Conservation (phyloP, 148 eudicot genomes). For the Diospyros lotus region DNA sequence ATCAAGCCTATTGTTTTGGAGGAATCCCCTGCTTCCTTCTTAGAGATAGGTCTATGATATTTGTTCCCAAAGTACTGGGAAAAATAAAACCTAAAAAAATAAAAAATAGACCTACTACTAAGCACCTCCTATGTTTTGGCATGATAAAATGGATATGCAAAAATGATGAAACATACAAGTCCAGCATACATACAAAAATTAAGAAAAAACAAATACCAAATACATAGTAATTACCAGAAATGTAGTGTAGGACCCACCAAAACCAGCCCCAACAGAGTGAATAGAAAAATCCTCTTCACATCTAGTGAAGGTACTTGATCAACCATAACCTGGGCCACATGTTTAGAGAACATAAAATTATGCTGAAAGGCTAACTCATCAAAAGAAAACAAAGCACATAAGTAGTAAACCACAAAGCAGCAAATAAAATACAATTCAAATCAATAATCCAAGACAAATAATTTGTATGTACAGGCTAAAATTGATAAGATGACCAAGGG, state of each 20-base stretch:
- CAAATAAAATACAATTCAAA: not conserved
- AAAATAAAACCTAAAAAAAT: too few relatives aligned
- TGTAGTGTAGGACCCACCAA: slow-evolving; percentile 94
- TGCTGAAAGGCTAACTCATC: not conserved
- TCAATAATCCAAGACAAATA: not conserved
- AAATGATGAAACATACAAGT: too few relatives aligned
- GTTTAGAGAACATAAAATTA: slow-evolving; percentile 8
- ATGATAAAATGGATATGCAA: too few relatives aligned
- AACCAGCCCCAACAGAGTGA: slow-evolving; percentile 73
- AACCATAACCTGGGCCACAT: slow-evolving; percentile 51
- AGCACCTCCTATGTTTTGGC: too few relatives aligned
- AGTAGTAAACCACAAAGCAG: not conserved
- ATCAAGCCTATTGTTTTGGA: too few relatives aligned
- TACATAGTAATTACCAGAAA: slow-evolving; percentile 61
- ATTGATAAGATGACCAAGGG: too few relatives aligned
- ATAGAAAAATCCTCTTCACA: slow-evolving; percentile 57
- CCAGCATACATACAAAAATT: not conserved
- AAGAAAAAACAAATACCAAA: not conserved
- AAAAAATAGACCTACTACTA: too few relatives aligned
- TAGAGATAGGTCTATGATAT: too few relatives aligned
- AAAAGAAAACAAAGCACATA: not conserved
- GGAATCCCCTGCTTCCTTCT: too few relatives aligned
- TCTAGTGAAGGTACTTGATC: slow-evolving; percentile 74
- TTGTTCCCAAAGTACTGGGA: too few relatives aligned
- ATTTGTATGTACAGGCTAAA: too few relatives aligned